These are phyloP conservation scores for Metarhizium album DNA, from an alignment of 2,329 filamentous ascomycete species.

Conservation along the genomic window DNA sequence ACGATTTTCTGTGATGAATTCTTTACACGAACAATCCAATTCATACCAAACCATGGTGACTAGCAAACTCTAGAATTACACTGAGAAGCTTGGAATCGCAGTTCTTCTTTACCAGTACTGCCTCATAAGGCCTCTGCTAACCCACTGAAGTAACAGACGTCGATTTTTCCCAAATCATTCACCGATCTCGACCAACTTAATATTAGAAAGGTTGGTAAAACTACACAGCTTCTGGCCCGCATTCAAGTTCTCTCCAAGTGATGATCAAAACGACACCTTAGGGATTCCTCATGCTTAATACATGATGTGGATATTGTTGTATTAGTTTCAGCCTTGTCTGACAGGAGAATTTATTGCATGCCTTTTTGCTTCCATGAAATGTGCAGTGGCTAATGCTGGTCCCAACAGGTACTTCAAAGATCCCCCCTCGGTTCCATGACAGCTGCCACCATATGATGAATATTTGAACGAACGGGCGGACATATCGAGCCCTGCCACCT, in stretches of 20 bases:
- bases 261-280: constrained; percentile 52
- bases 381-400: constrained; percentile 25
- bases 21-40: constrained; percentile 49
- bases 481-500: constrained; percentile 45
- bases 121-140: background rate
- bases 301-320: constrained; percentile 51
- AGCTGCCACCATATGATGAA: constrained; percentile 41
- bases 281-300: constrained; percentile 61
- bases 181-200: background rate
- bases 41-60: constrained; percentile 50
- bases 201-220: constrained; percentile 35
- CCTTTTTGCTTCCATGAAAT: constrained; percentile 1
- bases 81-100: constrained; percentile 32
- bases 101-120: background rate
- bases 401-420: constrained; percentile 30
- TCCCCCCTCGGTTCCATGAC: constrained; percentile 1
- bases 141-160: background rate
- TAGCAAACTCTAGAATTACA: constrained; percentile 39
- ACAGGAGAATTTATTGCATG: constrained; percentile 27
- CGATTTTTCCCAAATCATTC: background rate
- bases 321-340: constrained; percentile 61
- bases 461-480: constrained; percentile 61
- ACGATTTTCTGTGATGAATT: constrained; percentile 22
- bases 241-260: constrained; percentile 28
- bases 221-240: background rate